Base-by-base conservation (phyloP, 495 filamentous ascomycete species). In the Amphirosellinia nigrospora region DNA sequence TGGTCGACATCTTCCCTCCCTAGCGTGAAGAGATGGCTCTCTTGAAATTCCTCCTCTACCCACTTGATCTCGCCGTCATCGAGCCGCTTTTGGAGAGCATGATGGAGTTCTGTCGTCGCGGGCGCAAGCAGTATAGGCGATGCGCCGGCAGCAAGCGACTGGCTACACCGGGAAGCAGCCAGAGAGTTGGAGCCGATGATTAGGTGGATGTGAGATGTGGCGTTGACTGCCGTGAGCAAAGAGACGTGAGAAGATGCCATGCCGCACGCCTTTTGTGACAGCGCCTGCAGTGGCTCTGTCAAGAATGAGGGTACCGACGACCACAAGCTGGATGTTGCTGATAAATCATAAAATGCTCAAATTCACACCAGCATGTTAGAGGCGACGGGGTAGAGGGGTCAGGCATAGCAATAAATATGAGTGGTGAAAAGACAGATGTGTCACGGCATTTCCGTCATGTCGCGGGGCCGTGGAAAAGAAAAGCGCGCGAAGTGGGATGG, bases 161-260 rank as follows among this genome's bases (percentile, higher is more conserved):
- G 93, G 23, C 87, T 79, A 77, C 92, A 94, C 63, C 96, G 88
- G 16, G 93, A 88, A 50, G 92, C 90, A 38, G 96, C 96, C 39
- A 99, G 85, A 53, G 96, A 89, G 78, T 93, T 95, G 39, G 91
- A 88, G 41, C 96, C 96, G 60, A 98, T 75, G 56, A 99, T 90
- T 46, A 99, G 82, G 79, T 98, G 96, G 60, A 94, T 81, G 72
- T 97, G 94, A 2, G 85, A 87, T 0, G 88, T 86, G 55, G 86
- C 91, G 75, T 97, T 89, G 68, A 90, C 84, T 10, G 94, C 90
- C 43, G 93, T 91, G 60, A 99, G 87, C 32, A 99, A 83, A 15
- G 93, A 86, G n/a, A 43, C 26, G 48, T 15, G 23, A 8, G 58
- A 23, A 8, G 58, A 23, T 23, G 45, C 6, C 66, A 69, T 62